These are phyloP conservation scores for Zalaria obscura DNA, from an alignment of 2,329 filamentous ascomycete genomes.

Conservation along the genomic window DNA sequence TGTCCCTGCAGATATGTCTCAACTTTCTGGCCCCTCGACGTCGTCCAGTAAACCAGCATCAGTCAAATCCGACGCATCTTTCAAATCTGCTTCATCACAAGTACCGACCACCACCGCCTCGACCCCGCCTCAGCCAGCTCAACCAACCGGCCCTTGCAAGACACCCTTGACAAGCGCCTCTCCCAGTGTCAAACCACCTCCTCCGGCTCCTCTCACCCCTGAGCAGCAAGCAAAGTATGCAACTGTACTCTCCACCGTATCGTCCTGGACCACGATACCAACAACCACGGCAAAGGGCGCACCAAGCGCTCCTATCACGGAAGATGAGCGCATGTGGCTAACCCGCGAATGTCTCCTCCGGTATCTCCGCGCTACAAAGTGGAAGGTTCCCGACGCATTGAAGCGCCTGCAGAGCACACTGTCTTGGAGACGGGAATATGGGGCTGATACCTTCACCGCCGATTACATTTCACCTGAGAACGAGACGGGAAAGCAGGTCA, in stretches of 20 bases:
- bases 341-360: slow-evolving; percentile 84
- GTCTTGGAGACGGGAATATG: slow-evolving; percentile 83
- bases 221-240: slow-evolving; percentile 78
- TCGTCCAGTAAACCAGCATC: slow-evolving; percentile 6
- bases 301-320: slow-evolving; percentile 50
- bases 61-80: slow-evolving; percentile 7
- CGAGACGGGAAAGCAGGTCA: slow-evolving; percentile 88
- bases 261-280: slow-evolving; percentile 56
- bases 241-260: slow-evolving; percentile 55
- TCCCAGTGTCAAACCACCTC: slow-evolving; percentile 41
- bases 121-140: slow-evolving; percentile 5
- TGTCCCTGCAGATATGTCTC: not conserved
- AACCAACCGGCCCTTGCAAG: slow-evolving; percentile 14
- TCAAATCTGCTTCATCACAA: slow-evolving; percentile 9
- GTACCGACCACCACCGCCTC: slow-evolving; percentile 6
- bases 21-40: too few relatives aligned
- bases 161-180: slow-evolving; percentile 17
- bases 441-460: slow-evolving; percentile 60
- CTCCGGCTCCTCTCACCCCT: slow-evolving; percentile 47
- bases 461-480: slow-evolving; percentile 91
- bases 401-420: slow-evolving; percentile 71
- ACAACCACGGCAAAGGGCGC: slow-evolving; percentile 46
- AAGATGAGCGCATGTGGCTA: slow-evolving; percentile 76
- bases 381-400: slow-evolving; percentile 61
- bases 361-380: slow-evolving; percentile 89